phyloP scores from a whole-genome alignment of 257 asterid genomes.

The Ballota nigra region DNA sequence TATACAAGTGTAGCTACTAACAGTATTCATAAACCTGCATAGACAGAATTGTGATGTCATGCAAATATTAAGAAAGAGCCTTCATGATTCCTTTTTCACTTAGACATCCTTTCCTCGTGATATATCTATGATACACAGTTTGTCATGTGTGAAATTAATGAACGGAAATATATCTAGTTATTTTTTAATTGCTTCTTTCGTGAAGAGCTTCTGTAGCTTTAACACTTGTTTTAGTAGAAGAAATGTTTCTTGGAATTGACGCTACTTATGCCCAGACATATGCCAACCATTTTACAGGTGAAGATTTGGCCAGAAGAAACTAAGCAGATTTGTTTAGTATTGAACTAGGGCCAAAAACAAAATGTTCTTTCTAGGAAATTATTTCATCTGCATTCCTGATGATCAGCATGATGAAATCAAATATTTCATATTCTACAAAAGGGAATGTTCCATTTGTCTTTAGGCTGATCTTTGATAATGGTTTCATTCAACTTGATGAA shows the following conservation, averaged over 20 bases:
- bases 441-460: neutral
- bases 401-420: neutral
- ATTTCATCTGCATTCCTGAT: neutral
- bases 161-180: neutral
- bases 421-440: neutral
- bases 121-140: neutral
- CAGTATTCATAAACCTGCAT: neutral
- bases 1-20: neutral
- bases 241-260: neutral
- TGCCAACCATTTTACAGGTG: neutral
- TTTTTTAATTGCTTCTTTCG: constrained; percentile 1
- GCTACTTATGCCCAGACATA: neutral
- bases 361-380: neutral
- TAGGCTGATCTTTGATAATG: neutral
- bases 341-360: constrained; percentile 1
- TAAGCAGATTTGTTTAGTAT: neutral
- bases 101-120: neutral
- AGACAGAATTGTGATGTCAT: neutral
- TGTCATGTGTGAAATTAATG: neutral
- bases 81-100: neutral
- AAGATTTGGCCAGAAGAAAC: neutral
- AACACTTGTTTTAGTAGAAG: neutral
- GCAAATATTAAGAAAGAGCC: neutral
- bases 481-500: neutral
- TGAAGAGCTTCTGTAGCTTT: neutral